Conservation (phyloP, 306 rosid species). For the Trifolium repens region DNA sequence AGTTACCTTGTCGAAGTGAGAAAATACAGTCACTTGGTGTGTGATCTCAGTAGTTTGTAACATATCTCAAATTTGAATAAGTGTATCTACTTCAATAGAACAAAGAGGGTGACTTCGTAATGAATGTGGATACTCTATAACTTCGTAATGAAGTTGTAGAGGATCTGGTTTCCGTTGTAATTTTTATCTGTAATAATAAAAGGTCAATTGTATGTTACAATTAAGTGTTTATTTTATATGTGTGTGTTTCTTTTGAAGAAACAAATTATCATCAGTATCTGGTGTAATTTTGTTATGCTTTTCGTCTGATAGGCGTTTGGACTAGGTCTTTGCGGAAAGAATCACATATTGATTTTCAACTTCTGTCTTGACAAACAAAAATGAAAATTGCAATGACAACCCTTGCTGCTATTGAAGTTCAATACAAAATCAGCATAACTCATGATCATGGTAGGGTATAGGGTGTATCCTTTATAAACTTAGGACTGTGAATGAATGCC, state of each 20-base stretch:
- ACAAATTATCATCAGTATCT: too few relatives aligned
- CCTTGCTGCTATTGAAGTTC: not conserved
- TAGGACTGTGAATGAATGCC: not conserved
- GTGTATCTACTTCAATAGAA: not conserved
- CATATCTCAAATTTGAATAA: not conserved
- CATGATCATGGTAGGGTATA: not conserved
- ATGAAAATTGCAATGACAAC: not conserved
- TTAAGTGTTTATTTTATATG: too few relatives aligned
- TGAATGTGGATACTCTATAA: too few relatives aligned
- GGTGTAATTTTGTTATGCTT: too few relatives aligned
- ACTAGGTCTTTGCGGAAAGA: not conserved
- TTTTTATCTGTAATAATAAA: too few relatives aligned
- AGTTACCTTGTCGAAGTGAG: not conserved
- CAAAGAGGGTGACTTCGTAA: not conserved
- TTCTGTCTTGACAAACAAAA: constrained; percentile 4
- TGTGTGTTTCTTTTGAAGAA: too few relatives aligned
- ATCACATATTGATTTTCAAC: constrained; percentile 7
- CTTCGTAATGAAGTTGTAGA: not conserved
- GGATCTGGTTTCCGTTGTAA: not conserved
- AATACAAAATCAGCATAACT: not conserved
- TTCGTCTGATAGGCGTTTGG: too few relatives aligned
- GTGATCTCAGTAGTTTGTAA: not conserved
- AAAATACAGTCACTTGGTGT: not conserved
- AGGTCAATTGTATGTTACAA: not conserved
- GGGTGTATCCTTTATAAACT: not conserved